Conservation (phyloP, 305 asterid species). For the Solanum hybrid region DNA sequence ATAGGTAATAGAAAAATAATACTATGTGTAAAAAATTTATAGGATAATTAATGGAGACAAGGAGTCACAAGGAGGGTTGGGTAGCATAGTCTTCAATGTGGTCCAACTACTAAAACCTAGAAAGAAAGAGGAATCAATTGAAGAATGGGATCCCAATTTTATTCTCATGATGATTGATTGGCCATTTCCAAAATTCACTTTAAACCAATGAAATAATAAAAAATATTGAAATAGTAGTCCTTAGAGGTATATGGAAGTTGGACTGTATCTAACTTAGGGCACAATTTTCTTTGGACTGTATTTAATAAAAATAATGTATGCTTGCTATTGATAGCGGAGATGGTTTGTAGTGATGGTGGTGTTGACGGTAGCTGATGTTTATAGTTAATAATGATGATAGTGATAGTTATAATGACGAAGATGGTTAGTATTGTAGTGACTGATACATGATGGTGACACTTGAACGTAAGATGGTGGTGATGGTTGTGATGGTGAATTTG, state of each 20-base stretch:
- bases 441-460: background rate
- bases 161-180: slow-evolving; percentile 4
- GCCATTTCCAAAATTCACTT: background rate
- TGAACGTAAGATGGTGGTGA: background rate
- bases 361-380: background rate
- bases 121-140: slow-evolving; percentile 5
- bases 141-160: slow-evolving; percentile 1
- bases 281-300: background rate
- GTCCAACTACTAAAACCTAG: slow-evolving; percentile 1
- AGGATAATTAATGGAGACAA: background rate
- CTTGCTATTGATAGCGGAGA: background rate
- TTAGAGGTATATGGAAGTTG: background rate
- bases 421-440: background rate
- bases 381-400: background rate
- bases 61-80: background rate
- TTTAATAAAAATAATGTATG: too few species aligned
- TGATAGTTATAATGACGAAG: background rate
- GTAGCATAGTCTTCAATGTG: slow-evolving; percentile 1
- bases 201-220: background rate
- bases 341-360: background rate
- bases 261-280: background rate
- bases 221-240: background rate
- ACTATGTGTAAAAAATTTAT: background rate
- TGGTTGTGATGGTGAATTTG: background rate
- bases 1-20: background rate